Conservation (phyloP, 768 basidiomycete genomes). For the Amanita muscaria region DNA sequence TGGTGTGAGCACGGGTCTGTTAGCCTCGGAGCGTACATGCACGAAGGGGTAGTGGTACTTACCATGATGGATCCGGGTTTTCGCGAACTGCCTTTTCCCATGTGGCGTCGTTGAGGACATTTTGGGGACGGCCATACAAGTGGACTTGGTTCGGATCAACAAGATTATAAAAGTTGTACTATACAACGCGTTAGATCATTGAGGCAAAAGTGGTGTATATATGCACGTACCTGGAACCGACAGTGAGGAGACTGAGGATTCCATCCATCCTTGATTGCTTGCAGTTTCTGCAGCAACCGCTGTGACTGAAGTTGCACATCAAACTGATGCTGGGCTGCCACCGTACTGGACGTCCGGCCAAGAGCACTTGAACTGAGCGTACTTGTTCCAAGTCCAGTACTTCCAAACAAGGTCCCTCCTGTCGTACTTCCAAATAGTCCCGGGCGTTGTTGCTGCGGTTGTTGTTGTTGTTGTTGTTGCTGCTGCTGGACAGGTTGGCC, state of each 20-base stretch:
- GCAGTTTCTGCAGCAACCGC: constrained; percentile 48
- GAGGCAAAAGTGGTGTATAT: not conserved
- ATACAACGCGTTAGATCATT: not conserved
- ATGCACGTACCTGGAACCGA: constrained; percentile 64
- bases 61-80: constrained; percentile 80
- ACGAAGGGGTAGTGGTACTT: constrained; percentile 5
- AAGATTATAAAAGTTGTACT: constrained; percentile 83
- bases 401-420: constrained; percentile 19
- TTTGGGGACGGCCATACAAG: constrained; percentile 62
- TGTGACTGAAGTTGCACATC: constrained; percentile 54
- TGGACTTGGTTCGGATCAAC: constrained; percentile 62
- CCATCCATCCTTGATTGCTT: constrained; percentile 63
- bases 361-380: constrained; percentile 23
- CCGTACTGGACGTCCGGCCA: constrained; percentile 27
- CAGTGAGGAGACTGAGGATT: constrained; percentile 58
- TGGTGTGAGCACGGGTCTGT: constrained; percentile 20
- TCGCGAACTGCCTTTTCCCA: constrained; percentile 78
- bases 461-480: constrained; percentile 12
- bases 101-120: constrained; percentile 58
- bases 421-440: constrained; percentile 23
- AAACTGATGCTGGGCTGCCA: constrained; percentile 38
- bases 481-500: constrained; percentile 21
- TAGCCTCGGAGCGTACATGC: constrained; percentile 2
- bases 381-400: constrained; percentile 16
- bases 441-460: constrained; percentile 18